Conservation (phyloP, 352 stramenopile species). For the Phytophthora colocasiae region DNA sequence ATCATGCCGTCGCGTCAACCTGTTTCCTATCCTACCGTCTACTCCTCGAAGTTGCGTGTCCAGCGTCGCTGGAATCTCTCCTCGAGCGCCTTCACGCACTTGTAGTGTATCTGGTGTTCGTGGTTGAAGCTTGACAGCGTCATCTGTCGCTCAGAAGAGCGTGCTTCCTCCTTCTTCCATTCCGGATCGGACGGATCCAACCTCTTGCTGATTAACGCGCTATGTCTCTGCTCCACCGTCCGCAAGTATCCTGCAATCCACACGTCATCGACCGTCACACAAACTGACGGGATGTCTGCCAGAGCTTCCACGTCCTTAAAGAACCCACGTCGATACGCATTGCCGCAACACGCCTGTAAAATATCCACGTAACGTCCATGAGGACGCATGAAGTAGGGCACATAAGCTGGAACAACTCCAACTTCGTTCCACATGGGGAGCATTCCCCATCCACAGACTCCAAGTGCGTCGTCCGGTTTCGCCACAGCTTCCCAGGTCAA, state of each 20-base stretch:
- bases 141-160: constrained; percentile 54
- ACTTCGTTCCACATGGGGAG: constrained; percentile 77
- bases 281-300: constrained; percentile 68
- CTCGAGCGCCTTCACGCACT: constrained; percentile 82
- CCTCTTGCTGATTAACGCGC: constrained; percentile 80
- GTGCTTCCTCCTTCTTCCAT: constrained; percentile 73
- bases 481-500: constrained; percentile 72
- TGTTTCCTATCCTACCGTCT: constrained; percentile 18
- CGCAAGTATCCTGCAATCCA: constrained; percentile 84
- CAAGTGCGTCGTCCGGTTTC: constrained; percentile 66
- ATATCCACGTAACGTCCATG: constrained; percentile 80
- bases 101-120: constrained; percentile 83
- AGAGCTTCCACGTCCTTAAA: constrained; percentile 76
- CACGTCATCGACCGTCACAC: constrained; percentile 84
- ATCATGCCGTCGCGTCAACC: constrained; percentile 9
- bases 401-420: constrained; percentile 81
- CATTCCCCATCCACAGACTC: constrained; percentile 84
- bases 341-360: constrained; percentile 71
- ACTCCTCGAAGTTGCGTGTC: constrained; percentile 74
- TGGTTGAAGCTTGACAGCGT: constrained; percentile 86
- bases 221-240: constrained; percentile 65
- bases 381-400: constrained; percentile 85
- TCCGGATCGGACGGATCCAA: constrained; percentile 68
- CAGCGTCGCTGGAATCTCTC: constrained; percentile 62
- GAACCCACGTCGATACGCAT: constrained; percentile 79